phyloP scores from a whole-genome alignment of 768 basidiomycete genomes.

The Hypholoma sublateritium region DNA sequence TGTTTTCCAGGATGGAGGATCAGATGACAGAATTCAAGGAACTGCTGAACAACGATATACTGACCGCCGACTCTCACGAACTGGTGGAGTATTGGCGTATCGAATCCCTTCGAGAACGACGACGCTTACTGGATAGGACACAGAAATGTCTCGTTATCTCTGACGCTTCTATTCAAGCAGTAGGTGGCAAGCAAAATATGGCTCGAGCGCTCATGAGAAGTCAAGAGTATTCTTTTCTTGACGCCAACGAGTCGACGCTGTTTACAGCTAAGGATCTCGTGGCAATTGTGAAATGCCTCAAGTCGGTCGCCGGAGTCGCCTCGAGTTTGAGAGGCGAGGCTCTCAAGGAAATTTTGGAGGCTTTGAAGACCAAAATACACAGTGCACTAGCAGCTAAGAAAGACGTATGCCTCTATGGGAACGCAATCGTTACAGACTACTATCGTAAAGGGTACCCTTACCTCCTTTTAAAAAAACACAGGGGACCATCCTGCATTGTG shows the following conservation, averaged over 20 bases:
- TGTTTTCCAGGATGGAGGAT: background rate
- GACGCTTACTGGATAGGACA: conserved; percentile 1
- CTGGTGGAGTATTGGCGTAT: conserved; percentile 3
- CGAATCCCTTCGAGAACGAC: conserved; percentile 1
- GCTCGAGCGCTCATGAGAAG: conserved; percentile 5
- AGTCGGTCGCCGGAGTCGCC: conserved; percentile 4
- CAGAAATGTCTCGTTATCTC: background rate
- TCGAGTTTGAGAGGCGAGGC: background rate
- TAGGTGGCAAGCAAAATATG: conserved; percentile 4
- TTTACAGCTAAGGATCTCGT: background rate
- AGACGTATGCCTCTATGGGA: background rate
- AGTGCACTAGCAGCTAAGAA: background rate
- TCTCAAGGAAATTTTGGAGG: background rate
- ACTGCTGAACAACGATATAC: background rate
- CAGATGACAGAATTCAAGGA: conserved; percentile 5
- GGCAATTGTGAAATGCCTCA: background rate
- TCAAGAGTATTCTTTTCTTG: conserved; percentile 4
- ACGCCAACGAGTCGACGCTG: background rate
- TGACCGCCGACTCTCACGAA: background rate
- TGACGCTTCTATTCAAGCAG: background rate
- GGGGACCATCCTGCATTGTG: background rate
- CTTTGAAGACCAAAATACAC: background rate
- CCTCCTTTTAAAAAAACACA: background rate
- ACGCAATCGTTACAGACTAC: background rate
- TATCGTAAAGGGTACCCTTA: conserved; percentile 6